These are phyloP conservation scores for Podila epigama DNA, from an alignment of 192 early-diverging fungal genomes.

Conservation along the genomic window DNA sequence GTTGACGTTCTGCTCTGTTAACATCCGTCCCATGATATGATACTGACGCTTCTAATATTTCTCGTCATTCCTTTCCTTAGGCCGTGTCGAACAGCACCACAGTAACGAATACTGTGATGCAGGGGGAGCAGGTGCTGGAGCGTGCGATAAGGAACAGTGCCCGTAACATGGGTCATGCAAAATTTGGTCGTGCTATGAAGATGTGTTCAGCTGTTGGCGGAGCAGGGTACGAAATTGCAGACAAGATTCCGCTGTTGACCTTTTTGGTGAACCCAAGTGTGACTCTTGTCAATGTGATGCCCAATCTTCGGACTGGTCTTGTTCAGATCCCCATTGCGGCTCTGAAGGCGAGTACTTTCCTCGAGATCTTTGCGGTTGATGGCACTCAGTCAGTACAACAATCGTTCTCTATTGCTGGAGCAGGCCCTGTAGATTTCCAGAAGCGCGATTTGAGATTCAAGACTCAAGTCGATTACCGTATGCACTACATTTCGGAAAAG, in stretches of 20 bases:
- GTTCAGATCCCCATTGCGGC: conserved; percentile 15
- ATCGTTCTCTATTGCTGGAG: conserved; percentile 9
- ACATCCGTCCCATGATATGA: too few species aligned
- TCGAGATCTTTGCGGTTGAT: conserved; percentile 26
- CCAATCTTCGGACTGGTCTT: conserved; percentile 11
- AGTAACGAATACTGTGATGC: neutral
- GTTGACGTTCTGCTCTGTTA: neutral
- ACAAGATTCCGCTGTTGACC: conserved; percentile 10
- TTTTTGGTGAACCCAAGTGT: conserved; percentile 36
- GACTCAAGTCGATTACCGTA: conserved; percentile 21
- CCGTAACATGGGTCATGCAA: neutral
- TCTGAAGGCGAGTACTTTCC: conserved; percentile 26
- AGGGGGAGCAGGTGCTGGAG: neutral
- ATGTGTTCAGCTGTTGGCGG: neutral
- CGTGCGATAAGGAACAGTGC: neutral
- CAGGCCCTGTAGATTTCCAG: conserved; percentile 2
- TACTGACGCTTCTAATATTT: too few species aligned
- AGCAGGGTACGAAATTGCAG: neutral
- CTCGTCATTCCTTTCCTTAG: neutral
- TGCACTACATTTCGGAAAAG: conserved; percentile 44
- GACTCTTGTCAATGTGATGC: conserved; percentile 15
- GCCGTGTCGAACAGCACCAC: neutral
- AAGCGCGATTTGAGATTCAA: conserved; percentile 40
- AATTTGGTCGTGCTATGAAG: neutral
- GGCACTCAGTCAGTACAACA: conserved; percentile 27